These are phyloP conservation scores for Letharia lupina DNA, from an alignment of 495 filamentous ascomycete species.

Conservation along the genomic window DNA sequence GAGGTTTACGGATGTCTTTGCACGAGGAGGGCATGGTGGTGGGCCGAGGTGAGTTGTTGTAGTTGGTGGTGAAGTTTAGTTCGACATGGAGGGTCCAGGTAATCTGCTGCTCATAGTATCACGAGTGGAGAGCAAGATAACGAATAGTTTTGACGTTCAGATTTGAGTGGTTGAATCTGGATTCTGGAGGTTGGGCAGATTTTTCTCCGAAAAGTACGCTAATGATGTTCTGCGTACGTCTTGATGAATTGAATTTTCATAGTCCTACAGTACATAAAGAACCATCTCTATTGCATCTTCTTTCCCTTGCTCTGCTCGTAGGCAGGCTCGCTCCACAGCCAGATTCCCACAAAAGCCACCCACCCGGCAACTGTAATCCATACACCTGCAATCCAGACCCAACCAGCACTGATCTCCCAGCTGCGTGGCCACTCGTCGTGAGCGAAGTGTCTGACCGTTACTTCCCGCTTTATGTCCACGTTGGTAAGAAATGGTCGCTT, in stretches of 20 bases:
- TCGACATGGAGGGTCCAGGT: background rate
- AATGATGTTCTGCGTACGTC: background rate
- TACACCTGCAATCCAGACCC: conserved; percentile 92
- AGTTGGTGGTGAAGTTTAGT: background rate
- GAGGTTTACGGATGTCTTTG: conserved; percentile 79
- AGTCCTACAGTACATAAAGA: conserved; percentile 91
- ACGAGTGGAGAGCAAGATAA: background rate
- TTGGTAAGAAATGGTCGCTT: conserved; percentile 85
- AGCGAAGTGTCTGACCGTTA: conserved; percentile 90
- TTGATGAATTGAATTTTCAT: conserved; percentile 33
- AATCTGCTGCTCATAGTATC: background rate
- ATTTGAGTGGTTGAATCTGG: background rate
- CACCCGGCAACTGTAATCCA: conserved; percentile 76
- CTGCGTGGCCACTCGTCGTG: conserved; percentile 93
- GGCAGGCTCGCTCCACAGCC: conserved; percentile 76
- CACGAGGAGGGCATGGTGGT: conserved; percentile 86
- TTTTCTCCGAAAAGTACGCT: background rate
- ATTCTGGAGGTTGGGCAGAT: background rate
- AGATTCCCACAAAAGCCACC: conserved; percentile 74
- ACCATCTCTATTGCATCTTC: conserved; percentile 21
- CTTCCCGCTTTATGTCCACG: conserved; percentile 89
- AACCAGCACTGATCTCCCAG: conserved; percentile 82
- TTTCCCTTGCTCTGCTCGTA: conserved; percentile 33
- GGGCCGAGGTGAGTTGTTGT: background rate
- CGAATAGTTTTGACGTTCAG: background rate